phyloP scores from a whole-genome alignment of 1,284 basidiomycete species.

The Fomitopsis palustris region DNA sequence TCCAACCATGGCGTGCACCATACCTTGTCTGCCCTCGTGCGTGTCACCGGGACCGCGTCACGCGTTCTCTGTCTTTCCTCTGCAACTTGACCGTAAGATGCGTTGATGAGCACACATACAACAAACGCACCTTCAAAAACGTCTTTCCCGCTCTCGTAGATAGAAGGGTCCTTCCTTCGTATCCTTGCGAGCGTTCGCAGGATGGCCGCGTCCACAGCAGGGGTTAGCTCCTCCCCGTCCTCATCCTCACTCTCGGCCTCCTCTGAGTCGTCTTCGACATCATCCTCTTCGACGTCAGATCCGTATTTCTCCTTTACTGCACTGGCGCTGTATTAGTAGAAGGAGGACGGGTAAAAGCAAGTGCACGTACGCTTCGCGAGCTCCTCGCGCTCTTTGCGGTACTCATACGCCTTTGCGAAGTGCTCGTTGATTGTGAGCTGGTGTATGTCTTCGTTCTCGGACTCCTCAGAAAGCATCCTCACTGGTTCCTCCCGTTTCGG shows the following conservation, averaged over 20 bases:
- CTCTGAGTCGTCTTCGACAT: slow-evolving; percentile 61
- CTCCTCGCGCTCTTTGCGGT: slow-evolving; percentile 82
- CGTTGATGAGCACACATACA: not conserved
- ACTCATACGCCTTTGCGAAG: slow-evolving; percentile 79
- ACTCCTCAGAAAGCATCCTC: slow-evolving; percentile 49
- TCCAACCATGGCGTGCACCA: slow-evolving; percentile 5
- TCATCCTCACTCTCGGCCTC: slow-evolving; percentile 89
- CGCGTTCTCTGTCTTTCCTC: slow-evolving; percentile 63
- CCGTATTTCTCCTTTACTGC: slow-evolving; percentile 87
- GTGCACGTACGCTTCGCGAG: slow-evolving; percentile 62
- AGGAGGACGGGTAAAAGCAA: not conserved
- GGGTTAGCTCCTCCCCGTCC: slow-evolving; percentile 93
- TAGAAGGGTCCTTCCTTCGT: slow-evolving; percentile 77
- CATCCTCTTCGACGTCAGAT: slow-evolving; percentile 55
- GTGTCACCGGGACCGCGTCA: slow-evolving; percentile 17
- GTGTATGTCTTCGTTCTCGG: slow-evolving; percentile 40
- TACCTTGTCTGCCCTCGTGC: slow-evolving; percentile 52
- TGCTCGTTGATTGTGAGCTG: slow-evolving; percentile 77
- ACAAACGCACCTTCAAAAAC: slow-evolving; percentile 69
- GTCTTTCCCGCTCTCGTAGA: slow-evolving; percentile 70
- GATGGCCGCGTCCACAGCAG: slow-evolving; percentile 93
- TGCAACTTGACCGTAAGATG: slow-evolving; percentile 23
- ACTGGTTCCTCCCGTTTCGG: not conserved
- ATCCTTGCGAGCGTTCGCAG: slow-evolving; percentile 89
- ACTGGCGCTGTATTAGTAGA: slow-evolving; percentile 3